Conservation (phyloP, 208 protist genomes). For the Cochliopodium minus region DNA sequence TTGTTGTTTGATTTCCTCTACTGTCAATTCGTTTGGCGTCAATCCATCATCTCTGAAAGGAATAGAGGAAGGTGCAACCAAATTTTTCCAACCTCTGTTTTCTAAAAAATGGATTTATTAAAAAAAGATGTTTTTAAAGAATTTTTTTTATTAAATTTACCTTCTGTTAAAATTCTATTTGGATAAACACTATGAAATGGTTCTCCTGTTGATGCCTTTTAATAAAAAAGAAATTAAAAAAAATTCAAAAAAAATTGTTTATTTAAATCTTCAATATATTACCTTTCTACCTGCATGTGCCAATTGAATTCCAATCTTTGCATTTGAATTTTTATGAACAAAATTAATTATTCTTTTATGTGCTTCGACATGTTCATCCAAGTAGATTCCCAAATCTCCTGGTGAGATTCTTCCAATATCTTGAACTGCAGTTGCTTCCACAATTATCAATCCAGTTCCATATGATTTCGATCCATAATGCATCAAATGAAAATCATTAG, state of each 20-base stretch:
- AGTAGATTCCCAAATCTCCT: slow-evolving; percentile 21
- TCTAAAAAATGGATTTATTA: background rate
- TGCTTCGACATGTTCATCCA: slow-evolving; percentile 26
- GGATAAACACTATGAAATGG: too few relatives aligned
- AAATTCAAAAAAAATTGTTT: too few relatives aligned
- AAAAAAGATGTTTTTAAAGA: too few relatives aligned
- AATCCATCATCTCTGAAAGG: background rate
- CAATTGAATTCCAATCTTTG: background rate
- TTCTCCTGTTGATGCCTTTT: too few relatives aligned
- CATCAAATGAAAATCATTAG: slow-evolving; percentile 22
- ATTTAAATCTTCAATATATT: background rate
- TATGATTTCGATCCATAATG: slow-evolving; percentile 19
- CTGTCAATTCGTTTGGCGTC: background rate
- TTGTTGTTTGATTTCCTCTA: slow-evolving; percentile 3
- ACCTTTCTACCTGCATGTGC: background rate
- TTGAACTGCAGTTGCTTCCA: slow-evolving; percentile 22
- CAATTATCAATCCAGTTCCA: slow-evolving; percentile 21
- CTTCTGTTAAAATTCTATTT: too few relatives aligned
- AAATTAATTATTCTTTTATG: slow-evolving; percentile 24
- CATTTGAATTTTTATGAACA: slow-evolving; percentile 8
- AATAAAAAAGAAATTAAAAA: too few relatives aligned
- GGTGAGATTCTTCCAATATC: slow-evolving; percentile 23
- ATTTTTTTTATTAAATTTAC: too few relatives aligned
- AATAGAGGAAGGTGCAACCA: background rate
- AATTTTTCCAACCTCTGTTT: background rate